Evolutionary conservation across 108 stramenopile species (phyloP).

Genomic region (Fragilaria radians): DNA sequence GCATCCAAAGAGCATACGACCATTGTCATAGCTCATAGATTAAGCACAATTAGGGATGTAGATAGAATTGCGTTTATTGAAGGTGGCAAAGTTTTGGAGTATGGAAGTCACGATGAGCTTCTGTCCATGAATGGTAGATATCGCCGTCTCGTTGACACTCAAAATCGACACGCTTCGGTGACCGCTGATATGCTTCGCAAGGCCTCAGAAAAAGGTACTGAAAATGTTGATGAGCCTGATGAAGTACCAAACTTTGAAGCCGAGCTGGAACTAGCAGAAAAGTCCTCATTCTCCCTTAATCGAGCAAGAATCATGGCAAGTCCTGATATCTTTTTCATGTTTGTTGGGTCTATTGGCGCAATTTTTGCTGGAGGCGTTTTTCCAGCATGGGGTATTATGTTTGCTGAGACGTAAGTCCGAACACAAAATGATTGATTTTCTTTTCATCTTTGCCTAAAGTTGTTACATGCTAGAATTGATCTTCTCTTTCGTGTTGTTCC

Average conservation of each 20-base stretch:
- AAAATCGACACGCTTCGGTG: conserved; percentile 18
- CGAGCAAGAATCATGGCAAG: conserved; percentile 33
- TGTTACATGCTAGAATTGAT: conserved; percentile 46
- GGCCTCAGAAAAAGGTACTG: conserved; percentile 11
- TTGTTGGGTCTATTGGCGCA: conserved; percentile 51
- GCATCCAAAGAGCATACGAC: conserved; percentile 45
- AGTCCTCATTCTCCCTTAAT: conserved; percentile 8
- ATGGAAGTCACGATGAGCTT: conserved; percentile 43
- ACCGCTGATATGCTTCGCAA: conserved; percentile 10
- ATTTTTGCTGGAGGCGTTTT: conserved; percentile 64
- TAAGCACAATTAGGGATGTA: conserved; percentile 75
- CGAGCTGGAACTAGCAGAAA: conserved; percentile 31
- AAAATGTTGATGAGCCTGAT: conserved; percentile 28
- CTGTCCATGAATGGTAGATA: conserved; percentile 50
- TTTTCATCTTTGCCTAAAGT: conserved; percentile 3
- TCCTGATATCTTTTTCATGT: conserved; percentile 27
- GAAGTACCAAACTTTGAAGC: conserved; percentile 26
- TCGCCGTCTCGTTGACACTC: conserved; percentile 39
- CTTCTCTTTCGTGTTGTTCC: conserved; percentile 46
- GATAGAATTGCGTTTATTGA: conserved; percentile 71
- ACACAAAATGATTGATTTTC: conserved; percentile 3
- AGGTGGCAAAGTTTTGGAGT: conserved; percentile 54
- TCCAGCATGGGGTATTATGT: conserved; percentile 61
- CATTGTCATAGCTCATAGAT: conserved; percentile 82
- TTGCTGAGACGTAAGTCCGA: conserved; percentile 20